Base-by-base conservation (phyloP, 208 protist species). In the Jaenimonas drosophilae region DNA sequence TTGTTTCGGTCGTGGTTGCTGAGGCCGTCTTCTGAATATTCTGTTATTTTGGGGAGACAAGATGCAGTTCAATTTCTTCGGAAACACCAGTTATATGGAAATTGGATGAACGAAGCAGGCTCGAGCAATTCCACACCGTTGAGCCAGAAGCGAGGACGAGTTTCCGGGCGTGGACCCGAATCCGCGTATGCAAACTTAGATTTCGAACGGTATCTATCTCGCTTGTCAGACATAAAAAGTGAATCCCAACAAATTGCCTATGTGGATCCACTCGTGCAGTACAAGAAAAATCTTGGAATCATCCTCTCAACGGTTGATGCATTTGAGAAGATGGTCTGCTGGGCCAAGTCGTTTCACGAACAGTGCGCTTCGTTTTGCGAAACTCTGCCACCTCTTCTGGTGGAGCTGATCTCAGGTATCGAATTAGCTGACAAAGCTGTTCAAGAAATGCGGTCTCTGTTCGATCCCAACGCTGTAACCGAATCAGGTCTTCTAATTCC, bases 1-100 rank as follows among this genome's bases (percentile, higher is more conserved):
- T 65, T 91, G 12, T 79, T 94, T 30, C 73, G 79, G 19, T 49
- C 63, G 16, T 94, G 87, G 86, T 52, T 94, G 45, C 62, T 94
- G 48, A 70, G 85, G 6, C 85, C 85, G 9, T 82, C 77, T 9
- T 46, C 74, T 1, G 73, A 49, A 16, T 49, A 61, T 6, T 46
- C 43, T 6, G 75, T 93, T 6, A 89, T 93, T 48, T 33, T 21
- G 42, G 58, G 40, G 16, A 59, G 85, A 21, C 80, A 90, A 55
- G 71, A 75, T 2, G 60, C 66, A 4, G 55, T 84, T 19, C 74
- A 51, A 5, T 88, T 86, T 58, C 54, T 89, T 33, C 37, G 63
- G 19, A 45, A 69, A 11, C n/a, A 68, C 2, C 14, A 40, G 17
- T 17, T 59, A 12, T 21, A 19, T 6, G 23, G 14, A 16, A 23